Conservation (phyloP, 2,329 filamentous ascomycete species). For the Xylaria polymorpha region DNA sequence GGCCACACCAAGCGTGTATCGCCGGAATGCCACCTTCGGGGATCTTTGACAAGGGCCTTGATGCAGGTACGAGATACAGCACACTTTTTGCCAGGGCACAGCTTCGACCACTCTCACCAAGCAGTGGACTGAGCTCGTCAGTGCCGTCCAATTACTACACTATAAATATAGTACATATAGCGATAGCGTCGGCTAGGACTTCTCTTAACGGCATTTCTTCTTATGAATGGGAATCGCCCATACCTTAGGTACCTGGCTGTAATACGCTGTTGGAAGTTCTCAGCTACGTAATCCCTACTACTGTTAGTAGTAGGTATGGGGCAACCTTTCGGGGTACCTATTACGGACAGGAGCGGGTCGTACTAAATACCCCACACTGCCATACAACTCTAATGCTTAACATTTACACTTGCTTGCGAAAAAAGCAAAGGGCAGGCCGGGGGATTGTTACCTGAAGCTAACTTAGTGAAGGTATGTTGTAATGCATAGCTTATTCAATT, state of each 20-base stretch:
- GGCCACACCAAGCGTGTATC: conserved; percentile 23
- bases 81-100: conserved; percentile 41
- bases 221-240: neutral
- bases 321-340: neutral
- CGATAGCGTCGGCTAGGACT: neutral
- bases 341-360: neutral
- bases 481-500: neutral
- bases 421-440: neutral
- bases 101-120: conserved; percentile 41
- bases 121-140: neutral
- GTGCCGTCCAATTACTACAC: neutral
- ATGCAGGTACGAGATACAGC: conserved; percentile 47
- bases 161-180: neutral
- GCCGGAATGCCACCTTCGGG: conserved; percentile 35
- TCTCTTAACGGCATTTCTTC: neutral
- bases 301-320: too few relatives aligned
- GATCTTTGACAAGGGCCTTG: conserved; percentile 44
- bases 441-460: neutral
- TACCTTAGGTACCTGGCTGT: neutral
- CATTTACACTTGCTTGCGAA: neutral
- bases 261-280: too few relatives aligned
- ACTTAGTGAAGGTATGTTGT: neutral
- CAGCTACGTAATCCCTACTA: neutral
- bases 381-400: conserved; percentile 1
- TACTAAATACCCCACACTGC: neutral